Base-by-base conservation (phyloP, 2,329 filamentous ascomycete genomes). In the Helotiales sp. region DNA sequence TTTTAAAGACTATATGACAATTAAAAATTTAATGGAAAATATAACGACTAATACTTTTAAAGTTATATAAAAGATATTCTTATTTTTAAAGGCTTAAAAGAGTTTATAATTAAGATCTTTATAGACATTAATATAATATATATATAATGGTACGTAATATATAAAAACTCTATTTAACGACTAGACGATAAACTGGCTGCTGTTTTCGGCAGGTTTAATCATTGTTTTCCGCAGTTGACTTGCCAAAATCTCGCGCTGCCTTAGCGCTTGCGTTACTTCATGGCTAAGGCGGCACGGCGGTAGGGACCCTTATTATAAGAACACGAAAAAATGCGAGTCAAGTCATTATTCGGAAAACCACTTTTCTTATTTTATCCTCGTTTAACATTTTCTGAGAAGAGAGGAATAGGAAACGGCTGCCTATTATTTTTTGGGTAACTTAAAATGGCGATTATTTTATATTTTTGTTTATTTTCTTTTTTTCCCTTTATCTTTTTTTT, bases 171-270 rank as follows among this genome's bases (percentile, higher is more conserved):
- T 61, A 61, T 66, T 69, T 61, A 68, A 71, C 55, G 49, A 71
- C 43, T 28, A 66, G 47, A 69, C 63, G 68, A 63, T 66, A 70
- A 73, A 68, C 55, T 71, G 61, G 64, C 69, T 68, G 57, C 69
- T 70, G 67, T 71, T 71, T 70, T 71, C 61, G 66, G 69, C 40
- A 5, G 61, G 61, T 69, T 71, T 68, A 11, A 65, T 63, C 64
- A 63, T 67, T 69, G 65, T 52, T 72, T 72, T 70, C 64, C 32
- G 62, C 32, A 64, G 67, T 54, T 22, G n/a, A 69, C 67, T 69
- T 71, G 65, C 69, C 61, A 70, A 69, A 68, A 69, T 64, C 69
- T 68, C 67, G 40, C 63, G 69, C 69, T 65, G 63, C 70, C 34
- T 63, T 72, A 71, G 49, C 60, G 58, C 62, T 71, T 59, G 67